Conservation (phyloP, 225 moss, liverwort and hornwort genomes). For the Ulota crispa region DNA sequence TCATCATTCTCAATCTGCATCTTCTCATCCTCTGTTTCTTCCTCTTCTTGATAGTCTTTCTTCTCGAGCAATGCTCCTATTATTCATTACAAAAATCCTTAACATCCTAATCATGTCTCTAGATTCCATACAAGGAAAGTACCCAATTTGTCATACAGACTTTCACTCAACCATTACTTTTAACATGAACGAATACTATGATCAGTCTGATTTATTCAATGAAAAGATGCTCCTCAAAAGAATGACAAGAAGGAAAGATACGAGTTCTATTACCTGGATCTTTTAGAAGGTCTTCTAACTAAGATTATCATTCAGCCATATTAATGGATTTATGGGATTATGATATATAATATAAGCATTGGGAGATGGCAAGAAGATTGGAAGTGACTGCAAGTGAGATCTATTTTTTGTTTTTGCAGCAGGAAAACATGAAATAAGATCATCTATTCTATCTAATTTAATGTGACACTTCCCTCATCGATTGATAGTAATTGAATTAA, state of each 20-base stretch:
- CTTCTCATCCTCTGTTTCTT: constrained; percentile 65
- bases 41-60: constrained; percentile 56
- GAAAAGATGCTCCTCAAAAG: not conserved
- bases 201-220: not conserved
- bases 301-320: too few relatives aligned
- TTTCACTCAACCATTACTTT: constrained; percentile 6
- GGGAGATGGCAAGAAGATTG: too few relatives aligned
- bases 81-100: not conserved
- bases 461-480: too few relatives aligned
- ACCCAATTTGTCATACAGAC: not conserved
- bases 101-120: constrained; percentile 18
- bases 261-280: constrained; percentile 37
- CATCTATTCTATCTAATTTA: too few relatives aligned
- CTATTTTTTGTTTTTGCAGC: too few relatives aligned
- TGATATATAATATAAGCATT: too few relatives aligned
- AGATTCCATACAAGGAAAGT: not conserved
- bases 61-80: constrained; percentile 63
- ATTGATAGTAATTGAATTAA: too few relatives aligned
- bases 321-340: too few relatives aligned
- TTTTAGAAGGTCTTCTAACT: constrained; percentile 32
- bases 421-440: too few relatives aligned
- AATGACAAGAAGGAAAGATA: constrained; percentile 16
- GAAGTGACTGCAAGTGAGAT: too few relatives aligned
- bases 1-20: constrained; percentile 79
- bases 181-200: not conserved